Evolutionary conservation across 2,329 filamentous ascomycete genomes (phyloP).

Genomic region (Pseudogymnoascus sp.): DNA sequence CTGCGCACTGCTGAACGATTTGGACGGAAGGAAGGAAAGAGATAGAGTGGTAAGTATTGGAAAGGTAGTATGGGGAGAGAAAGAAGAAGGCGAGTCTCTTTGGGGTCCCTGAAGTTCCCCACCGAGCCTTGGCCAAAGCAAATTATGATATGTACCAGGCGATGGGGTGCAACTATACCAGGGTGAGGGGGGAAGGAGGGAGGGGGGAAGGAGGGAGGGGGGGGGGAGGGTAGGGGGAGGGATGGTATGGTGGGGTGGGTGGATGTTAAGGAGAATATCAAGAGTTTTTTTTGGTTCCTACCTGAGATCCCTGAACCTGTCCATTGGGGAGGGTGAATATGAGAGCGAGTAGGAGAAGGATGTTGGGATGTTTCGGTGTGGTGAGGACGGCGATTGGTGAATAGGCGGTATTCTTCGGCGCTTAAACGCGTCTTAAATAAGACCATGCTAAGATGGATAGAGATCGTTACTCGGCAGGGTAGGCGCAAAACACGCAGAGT

Average conservation of each 20-base stretch:
- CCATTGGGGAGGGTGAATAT: not conserved
- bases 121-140: not conserved
- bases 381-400: not conserved
- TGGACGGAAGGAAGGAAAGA: constrained; percentile 10
- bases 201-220: too few relatives aligned
- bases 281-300: not conserved
- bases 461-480: not conserved
- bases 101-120: not conserved
- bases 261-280: not conserved
- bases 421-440: not conserved
- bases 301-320: not conserved
- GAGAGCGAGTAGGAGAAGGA: not conserved
- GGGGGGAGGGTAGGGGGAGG: not conserved
- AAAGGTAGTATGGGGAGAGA: not conserved
- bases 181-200: not conserved
- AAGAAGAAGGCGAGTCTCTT: not conserved
- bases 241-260: not conserved
- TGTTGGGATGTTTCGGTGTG: not conserved
- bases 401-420: not conserved
- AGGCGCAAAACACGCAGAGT: not conserved
- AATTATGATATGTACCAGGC: not conserved
- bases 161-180: not conserved
- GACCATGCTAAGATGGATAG: not conserved
- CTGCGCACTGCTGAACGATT: constrained; percentile 26
- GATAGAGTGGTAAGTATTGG: not conserved